These are phyloP conservation scores for Phascolomyces articulosus DNA, from an alignment of 371 early-diverging fungal species.

Conservation along the genomic window DNA sequence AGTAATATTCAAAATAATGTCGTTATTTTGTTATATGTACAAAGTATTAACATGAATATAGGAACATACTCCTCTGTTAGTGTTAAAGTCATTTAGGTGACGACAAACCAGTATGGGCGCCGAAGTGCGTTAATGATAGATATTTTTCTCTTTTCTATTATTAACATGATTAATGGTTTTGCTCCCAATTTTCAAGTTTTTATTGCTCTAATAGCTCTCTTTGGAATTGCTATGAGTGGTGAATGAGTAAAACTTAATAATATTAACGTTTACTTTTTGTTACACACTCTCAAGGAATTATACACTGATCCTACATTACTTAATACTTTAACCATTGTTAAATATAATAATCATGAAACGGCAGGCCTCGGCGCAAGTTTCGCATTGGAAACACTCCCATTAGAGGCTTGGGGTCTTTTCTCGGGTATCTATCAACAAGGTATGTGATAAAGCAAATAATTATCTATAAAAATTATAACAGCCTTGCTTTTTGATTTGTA, in stretches of 20 bases:
- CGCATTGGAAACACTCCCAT: constrained; percentile 71
- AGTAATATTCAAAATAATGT: too few relatives aligned
- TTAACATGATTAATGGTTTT: constrained; percentile 73
- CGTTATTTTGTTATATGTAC: too few relatives aligned
- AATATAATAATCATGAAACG: not conserved
- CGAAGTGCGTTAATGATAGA: constrained; percentile 71
- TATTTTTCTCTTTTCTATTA: constrained; percentile 62
- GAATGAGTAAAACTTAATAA: constrained; percentile 70
- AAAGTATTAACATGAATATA: not conserved
- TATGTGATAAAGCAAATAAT: too few relatives aligned
- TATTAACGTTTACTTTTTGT: too few relatives aligned
- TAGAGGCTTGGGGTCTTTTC: constrained; percentile 71
- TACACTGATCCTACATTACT: too few relatives aligned
- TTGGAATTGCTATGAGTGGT: constrained; percentile 77
- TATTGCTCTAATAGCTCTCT: constrained; percentile 61
- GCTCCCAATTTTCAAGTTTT: constrained; percentile 54
- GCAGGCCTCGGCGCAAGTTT: constrained; percentile 71
- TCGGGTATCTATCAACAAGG: constrained; percentile 76
- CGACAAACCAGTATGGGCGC: constrained; percentile 72
- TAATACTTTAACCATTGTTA: too few relatives aligned
- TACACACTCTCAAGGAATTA: too few relatives aligned
- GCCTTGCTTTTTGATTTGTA: too few relatives aligned
- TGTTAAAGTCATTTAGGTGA: too few relatives aligned
- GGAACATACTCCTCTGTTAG: constrained; percentile 35
- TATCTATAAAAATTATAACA: too few relatives aligned